Evolutionary conservation across 805 yeast species (phyloP), one percentile per base, ranked within the genome.

Genomic region (Diddensiella caesifluorescens): DNA sequence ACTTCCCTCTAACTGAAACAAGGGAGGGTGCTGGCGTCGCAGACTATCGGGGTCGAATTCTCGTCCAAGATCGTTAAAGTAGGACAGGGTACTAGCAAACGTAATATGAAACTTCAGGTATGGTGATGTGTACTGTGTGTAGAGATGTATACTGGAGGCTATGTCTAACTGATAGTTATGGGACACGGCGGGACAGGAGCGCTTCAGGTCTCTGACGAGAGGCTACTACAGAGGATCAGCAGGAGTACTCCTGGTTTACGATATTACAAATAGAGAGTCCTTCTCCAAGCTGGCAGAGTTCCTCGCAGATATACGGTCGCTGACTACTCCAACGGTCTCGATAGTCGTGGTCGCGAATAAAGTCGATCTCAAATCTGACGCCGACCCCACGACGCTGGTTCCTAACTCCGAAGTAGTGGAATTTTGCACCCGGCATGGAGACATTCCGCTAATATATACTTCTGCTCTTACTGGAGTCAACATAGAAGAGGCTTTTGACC

Each of bases 121-220:
- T n/a, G 26, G 21, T 9, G 35, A 18, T 18, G 36, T 26, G 9
- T 36, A 7, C 12, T 29, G 19, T 9, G 32, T 29, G 15, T 5
- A n/a, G 27, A 12, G 5, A 13, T 21, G 35, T 5, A 10, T 19
- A 20, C 28, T 29, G 32, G 12, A n/a, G 15, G 15, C 32, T n/a
- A n/a, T n/a, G n/a, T n/a, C n/a, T n/a, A n/a, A 41, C 19, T 29
- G 19, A 13, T 42, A 45, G 65, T 82, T 88, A 54, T 88, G 97
- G 97, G 97, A 88, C 63, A 88, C 97, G 23, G 96, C 96, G 1
- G 97, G 97, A 39, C 97, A 88, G 67, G 97, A 88, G 63, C 76
- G 96, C 65, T 89, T 87, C 67, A 76, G 96, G 62, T 95, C 96
- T 23, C 85, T 87, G 57, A 88, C 97, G 12, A 77, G 92, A 40